phyloP scores from a whole-genome alignment of 805 yeast genomes.

The Saccharomycopsis microspora region DNA sequence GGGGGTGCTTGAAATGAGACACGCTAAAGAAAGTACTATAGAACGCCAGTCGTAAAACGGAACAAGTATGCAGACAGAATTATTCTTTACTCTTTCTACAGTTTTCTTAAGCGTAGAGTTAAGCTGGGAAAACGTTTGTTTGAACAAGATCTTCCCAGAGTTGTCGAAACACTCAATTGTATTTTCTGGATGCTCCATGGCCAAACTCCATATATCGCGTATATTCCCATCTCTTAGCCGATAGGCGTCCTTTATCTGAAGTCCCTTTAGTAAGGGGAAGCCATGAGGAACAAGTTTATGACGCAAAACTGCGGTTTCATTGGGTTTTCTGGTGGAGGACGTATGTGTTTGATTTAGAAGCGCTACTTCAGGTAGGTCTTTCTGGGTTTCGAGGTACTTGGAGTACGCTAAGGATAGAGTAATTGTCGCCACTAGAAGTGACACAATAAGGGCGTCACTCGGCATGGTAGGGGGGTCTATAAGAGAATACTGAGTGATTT shows the following conservation, averaged over 20 bases:
- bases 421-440: conserved; percentile 12
- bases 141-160: conserved; percentile 2
- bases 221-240: conserved; percentile 48
- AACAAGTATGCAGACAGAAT: conserved; percentile 4
- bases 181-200: conserved; percentile 8
- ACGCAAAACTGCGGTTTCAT: conserved; percentile 53
- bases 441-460: too few species aligned
- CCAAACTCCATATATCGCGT: conserved; percentile 43
- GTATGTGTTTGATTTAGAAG: conserved; percentile 38
- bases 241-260: conserved; percentile 42
- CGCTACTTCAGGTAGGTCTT: conserved; percentile 10
- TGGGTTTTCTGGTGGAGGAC: conserved; percentile 38
- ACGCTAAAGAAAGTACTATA: conserved; percentile 11
- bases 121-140: conserved; percentile 1
- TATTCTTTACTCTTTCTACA: neutral
- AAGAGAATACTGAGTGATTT: too few species aligned
- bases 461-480: too few species aligned
- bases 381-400: conserved; percentile 15
- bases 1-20: conserved; percentile 12
- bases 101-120: conserved; percentile 4
- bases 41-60: conserved; percentile 7
- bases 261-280: conserved; percentile 41
- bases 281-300: conserved; percentile 55
- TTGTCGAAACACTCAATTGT: neutral
- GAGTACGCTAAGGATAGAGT: conserved; percentile 13